Base-by-base conservation (phyloP, 495 filamentous ascomycete genomes). In the Poronia punctata region DNA sequence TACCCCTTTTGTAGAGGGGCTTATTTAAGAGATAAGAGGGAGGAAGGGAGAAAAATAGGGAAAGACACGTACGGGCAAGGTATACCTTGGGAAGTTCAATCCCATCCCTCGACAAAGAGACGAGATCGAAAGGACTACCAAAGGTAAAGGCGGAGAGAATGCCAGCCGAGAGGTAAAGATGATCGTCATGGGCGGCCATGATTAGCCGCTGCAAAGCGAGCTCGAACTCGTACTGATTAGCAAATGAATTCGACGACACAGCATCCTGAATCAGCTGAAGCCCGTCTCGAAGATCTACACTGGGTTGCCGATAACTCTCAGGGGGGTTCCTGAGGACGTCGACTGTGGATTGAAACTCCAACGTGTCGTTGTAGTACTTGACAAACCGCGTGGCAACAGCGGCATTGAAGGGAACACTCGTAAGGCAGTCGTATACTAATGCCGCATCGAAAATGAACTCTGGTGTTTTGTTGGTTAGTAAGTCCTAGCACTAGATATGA, bases 331-430 rank as follows among this genome's bases (percentile, higher is more conserved):
- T 76, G 7, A 79, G 59, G 51, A 74, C 73, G 14, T 65, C 62
- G 12, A 76, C 34, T 0, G 75, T 79, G 20, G 62, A 72, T 42
- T 80, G 76, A 34, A 78, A 79, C 49, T 79, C 66, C 1, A 80
- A 46, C 3, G 68, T 71, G 28, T 76, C 68, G 40, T 70, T 72
- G 35, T 68, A 74, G 49, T 80, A 76, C 16, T 57, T 49, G 12
- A 80, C 21, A 45, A 80, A 78, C 7, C 62, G 52, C 9, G 59
- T 53, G 5, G 71, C 76, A 12, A 72, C 67, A 19, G 64, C 68
- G 3, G 63, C 29, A 42, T 75, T 68, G 49, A 82, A 78, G 0
- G 76, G 76, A 32, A 79, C 71, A 15, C 63, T 74, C 18, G 52
- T 60, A n/a, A 82, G 59, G 46, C 76, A 82, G 23, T 66, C 52